Evolutionary conservation across 192 early-diverging fungal species (phyloP).

Genomic region (Kickxella alabastrina): DNA sequence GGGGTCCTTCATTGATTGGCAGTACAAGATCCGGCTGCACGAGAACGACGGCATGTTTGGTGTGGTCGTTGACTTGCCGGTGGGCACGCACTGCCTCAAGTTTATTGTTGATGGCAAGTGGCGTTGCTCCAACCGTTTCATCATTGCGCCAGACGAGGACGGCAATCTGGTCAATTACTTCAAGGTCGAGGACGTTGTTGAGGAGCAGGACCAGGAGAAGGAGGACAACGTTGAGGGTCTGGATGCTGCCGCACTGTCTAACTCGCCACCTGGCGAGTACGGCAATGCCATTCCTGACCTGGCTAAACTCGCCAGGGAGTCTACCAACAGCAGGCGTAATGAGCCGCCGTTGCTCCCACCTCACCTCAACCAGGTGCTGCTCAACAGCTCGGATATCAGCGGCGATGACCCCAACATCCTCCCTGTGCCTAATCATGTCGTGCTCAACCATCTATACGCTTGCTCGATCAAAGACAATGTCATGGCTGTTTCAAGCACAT

Average conservation of each 20-base stretch:
- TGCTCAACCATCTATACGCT: constrained; percentile 93
- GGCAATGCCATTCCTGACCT: constrained; percentile 57
- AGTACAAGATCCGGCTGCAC: constrained; percentile 79
- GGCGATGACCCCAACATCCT: constrained; percentile 78
- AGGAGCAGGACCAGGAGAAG: constrained; percentile 37
- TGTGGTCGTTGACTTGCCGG: constrained; percentile 73
- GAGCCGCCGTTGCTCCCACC: constrained; percentile 88
- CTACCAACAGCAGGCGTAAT: constrained; percentile 33
- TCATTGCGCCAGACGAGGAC: constrained; percentile 87
- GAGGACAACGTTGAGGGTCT: constrained; percentile 50
- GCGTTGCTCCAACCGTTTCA: constrained; percentile 89
- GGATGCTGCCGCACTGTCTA: constrained; percentile 47
- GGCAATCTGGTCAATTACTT: constrained; percentile 96
- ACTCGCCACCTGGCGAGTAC: constrained; percentile 65
- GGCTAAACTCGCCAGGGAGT: constrained; percentile 37
- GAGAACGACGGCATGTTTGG: constrained; percentile 41
- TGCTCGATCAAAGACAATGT: constrained; percentile 94
- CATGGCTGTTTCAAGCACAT: constrained; percentile 87
- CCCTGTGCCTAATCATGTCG: constrained; percentile 89
- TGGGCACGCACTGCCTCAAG: constrained; percentile 93
- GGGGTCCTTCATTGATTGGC: constrained; percentile 97
- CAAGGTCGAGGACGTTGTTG: constrained; percentile 70
- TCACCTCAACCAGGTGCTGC: constrained; percentile 86
- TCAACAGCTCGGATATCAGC: constrained; percentile 68
- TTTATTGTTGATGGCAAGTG: constrained; percentile 99